These are phyloP conservation scores for Hypoxylon sp. DNA, from an alignment of 2,329 filamentous ascomycete species.

Conservation along the genomic window DNA sequence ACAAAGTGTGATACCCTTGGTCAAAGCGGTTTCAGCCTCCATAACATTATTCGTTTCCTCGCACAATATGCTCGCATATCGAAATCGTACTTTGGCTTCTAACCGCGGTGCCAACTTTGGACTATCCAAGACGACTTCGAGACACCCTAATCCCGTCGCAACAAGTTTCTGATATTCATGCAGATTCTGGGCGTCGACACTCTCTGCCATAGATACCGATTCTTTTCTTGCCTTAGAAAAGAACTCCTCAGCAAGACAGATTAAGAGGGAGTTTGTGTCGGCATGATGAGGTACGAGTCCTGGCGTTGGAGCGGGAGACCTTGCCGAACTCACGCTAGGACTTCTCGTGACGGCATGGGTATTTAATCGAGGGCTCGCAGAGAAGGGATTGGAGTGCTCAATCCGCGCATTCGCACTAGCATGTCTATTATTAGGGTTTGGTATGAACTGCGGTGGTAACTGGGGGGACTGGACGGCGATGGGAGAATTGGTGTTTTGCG, in stretches of 20 bases:
- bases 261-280: conserved; percentile 72
- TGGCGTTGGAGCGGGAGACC: conserved; percentile 52
- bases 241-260: conserved; percentile 83
- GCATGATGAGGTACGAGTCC: conserved; percentile 62
- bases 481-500: conserved; percentile 49
- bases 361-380: conserved; percentile 53
- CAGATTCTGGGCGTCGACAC: conserved; percentile 66
- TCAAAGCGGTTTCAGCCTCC: conserved; percentile 79
- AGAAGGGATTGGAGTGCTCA: conserved; percentile 51
- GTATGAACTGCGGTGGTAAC: conserved; percentile 44
- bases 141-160: conserved; percentile 79
- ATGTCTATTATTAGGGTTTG: conserved; percentile 45
- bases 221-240: conserved; percentile 75
- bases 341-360: conserved; percentile 52
- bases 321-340: conserved; percentile 54
- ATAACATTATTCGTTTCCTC: conserved; percentile 84
- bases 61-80: conserved; percentile 79
- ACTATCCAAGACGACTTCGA: conserved; percentile 77
- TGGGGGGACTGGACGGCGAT: conserved; percentile 51
- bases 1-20: conserved; percentile 78
- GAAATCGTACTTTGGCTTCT: conserved; percentile 78
- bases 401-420: conserved; percentile 44
- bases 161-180: conserved; percentile 81
- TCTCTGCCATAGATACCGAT: conserved; percentile 64
- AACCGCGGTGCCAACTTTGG: conserved; percentile 73